These are phyloP conservation scores for Nemania serpens DNA, from an alignment of 2,329 filamentous ascomycete species.

Conservation along the genomic window DNA sequence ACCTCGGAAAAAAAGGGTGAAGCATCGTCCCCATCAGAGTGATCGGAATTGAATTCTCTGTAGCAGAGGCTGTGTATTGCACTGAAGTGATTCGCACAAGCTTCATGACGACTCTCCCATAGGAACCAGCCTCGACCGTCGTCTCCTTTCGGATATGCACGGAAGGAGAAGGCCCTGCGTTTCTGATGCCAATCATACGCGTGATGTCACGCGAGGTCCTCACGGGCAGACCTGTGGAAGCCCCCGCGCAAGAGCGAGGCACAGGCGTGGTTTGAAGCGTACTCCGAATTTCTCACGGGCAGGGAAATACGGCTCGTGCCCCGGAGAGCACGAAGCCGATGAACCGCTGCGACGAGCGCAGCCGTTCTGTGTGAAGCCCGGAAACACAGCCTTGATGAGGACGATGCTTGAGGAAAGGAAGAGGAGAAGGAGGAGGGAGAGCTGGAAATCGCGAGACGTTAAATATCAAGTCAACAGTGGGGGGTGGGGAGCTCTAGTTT, in stretches of 20 bases:
- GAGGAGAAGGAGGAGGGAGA: constrained; percentile 34
- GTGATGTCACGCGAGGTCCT: constrained; percentile 83
- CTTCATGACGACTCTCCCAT: constrained; percentile 94
- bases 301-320: constrained; percentile 32
- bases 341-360: constrained; percentile 46
- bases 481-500: constrained; percentile 15
- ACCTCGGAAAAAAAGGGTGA: constrained; percentile 52
- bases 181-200: constrained; percentile 91
- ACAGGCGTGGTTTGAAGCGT: constrained; percentile 72
- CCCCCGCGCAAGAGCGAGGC: constrained; percentile 48
- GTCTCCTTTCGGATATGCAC: constrained; percentile 44
- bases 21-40: constrained; percentile 83
- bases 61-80: constrained; percentile 83
- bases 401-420: constrained; percentile 68
- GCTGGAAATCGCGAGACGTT: not conserved
- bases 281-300: constrained; percentile 99
- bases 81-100: constrained; percentile 89
- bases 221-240: constrained; percentile 69
- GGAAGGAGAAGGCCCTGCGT: constrained; percentile 63
- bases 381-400: constrained; percentile 93
- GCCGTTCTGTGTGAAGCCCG: constrained; percentile 81
- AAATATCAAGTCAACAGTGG: constrained; percentile 35
- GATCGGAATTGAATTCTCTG: constrained; percentile 85
- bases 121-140: constrained; percentile 56
- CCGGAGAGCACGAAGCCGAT: constrained; percentile 30